Evolutionary conservation across 129 eudicot species (phyloP).

Genomic region (Artemisia tridentata): DNA sequence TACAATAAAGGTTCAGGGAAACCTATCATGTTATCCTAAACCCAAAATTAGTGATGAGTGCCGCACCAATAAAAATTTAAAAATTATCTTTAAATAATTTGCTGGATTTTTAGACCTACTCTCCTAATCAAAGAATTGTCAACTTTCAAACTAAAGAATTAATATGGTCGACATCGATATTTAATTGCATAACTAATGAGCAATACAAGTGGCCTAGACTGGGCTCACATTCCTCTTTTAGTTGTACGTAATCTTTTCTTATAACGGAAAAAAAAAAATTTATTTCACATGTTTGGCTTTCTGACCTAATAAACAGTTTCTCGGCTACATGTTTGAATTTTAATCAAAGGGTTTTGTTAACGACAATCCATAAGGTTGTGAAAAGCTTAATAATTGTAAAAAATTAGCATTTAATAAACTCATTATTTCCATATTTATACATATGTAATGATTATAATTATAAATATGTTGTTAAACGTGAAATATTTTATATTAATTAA

Average conservation of each 20-base stretch:
- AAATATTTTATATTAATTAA: too few relatives aligned
- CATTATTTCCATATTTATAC: too few relatives aligned
- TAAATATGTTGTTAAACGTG: too few relatives aligned
- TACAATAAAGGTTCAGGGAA: too few relatives aligned
- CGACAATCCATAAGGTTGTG: too few relatives aligned
- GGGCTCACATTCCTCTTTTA: not conserved
- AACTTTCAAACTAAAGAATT: not conserved
- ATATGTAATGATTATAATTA: too few relatives aligned
- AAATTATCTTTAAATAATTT: too few relatives aligned
- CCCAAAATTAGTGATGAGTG: not conserved
- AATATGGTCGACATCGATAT: not conserved
- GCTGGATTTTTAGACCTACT: too few relatives aligned
- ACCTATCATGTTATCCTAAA: too few relatives aligned
- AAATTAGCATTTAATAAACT: too few relatives aligned
- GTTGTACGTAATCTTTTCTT: not conserved
- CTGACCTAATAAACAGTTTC: not conserved
- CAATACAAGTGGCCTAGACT: slow-evolving; percentile 14
- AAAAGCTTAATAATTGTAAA: too few relatives aligned
- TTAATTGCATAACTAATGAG: slow-evolving; percentile 1
- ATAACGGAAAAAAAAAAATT: not conserved
- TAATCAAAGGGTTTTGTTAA: not conserved
- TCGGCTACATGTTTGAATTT: not conserved
- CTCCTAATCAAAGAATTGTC: not conserved
- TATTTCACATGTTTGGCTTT: not conserved
- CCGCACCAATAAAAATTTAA: not conserved